phyloP scores from a whole-genome alignment of 345 rosid species.

The Boechera retrofracta region DNA sequence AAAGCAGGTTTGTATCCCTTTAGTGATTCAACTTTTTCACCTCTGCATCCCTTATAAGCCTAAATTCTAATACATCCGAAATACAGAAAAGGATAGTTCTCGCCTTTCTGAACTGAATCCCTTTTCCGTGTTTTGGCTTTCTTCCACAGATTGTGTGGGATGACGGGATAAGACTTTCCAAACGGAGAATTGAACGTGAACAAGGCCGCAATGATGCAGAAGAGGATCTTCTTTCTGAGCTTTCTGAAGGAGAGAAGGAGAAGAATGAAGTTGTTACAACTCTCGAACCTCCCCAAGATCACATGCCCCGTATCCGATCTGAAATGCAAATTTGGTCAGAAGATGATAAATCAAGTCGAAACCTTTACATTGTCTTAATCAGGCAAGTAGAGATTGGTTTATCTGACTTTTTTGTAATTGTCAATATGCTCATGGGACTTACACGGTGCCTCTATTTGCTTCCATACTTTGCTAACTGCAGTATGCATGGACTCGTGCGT shows the following conservation, averaged over 20 bases:
- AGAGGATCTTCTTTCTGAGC: slow-evolving; percentile 81
- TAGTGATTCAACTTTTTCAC: not conserved
- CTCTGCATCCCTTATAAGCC: not conserved
- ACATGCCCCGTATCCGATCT: slow-evolving; percentile 60
- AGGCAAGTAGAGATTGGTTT: slow-evolving; percentile 52
- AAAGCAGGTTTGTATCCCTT: slow-evolving; percentile 61
- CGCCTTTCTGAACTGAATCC: not conserved
- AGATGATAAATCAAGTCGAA: slow-evolving; percentile 58
- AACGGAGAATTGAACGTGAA: slow-evolving; percentile 67
- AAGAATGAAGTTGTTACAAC: slow-evolving; percentile 47
- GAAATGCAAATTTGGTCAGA: slow-evolving; percentile 73
- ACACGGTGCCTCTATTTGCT: not conserved
- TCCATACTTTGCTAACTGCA: slow-evolving; percentile 41
- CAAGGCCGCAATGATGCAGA: slow-evolving; percentile 78
- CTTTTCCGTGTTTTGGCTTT: not conserved
- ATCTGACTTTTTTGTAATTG: slow-evolving; percentile 10
- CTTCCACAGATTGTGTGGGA: slow-evolving; percentile 67
- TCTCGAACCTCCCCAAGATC: slow-evolving; percentile 49
- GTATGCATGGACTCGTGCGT: slow-evolving; percentile 96
- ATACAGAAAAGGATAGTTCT: not conserved
- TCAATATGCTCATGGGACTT: slow-evolving; percentile 17
- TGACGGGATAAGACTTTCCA: slow-evolving; percentile 67
- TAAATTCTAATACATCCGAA: not conserved
- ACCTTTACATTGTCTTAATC: slow-evolving; percentile 77
- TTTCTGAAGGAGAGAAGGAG: slow-evolving; percentile 87